phyloP scores from a whole-genome alignment of 495 filamentous ascomycete species.

The Neurospora intermedia region DNA sequence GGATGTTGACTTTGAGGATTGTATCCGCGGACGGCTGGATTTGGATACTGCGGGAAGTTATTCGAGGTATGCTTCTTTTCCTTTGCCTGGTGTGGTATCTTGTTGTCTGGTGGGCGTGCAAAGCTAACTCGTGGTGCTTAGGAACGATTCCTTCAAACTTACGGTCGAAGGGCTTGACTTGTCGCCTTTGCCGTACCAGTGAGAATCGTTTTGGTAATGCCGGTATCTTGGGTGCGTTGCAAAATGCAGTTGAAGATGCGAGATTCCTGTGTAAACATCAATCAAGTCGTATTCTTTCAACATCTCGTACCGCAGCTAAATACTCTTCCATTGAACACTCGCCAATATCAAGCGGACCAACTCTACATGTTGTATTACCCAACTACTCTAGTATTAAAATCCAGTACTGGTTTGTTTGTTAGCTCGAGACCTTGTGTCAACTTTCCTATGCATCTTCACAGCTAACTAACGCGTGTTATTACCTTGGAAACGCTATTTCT shows the following conservation, averaged over 20 bases:
- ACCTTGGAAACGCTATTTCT: no score
- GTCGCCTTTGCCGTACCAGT: constrained; percentile 53
- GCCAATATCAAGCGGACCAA: background rate
- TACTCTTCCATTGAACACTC: background rate
- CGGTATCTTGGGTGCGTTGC: background rate
- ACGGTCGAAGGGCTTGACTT: constrained; percentile 64
- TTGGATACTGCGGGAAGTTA: constrained; percentile 70
- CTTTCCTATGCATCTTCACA: no score
- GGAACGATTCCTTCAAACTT: constrained; percentile 73
- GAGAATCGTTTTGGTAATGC: background rate
- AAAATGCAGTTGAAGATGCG: background rate
- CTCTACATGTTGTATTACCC: background rate
- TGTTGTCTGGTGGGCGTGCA: background rate
- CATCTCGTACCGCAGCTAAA: background rate
- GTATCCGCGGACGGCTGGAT: constrained; percentile 44
- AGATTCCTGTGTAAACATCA: background rate
- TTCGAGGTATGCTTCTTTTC: constrained; percentile 35
- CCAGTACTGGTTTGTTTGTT: no score
- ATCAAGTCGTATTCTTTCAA: background rate
- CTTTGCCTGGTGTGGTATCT: background rate
- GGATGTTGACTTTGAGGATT: constrained; percentile 43
- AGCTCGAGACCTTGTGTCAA: no score
- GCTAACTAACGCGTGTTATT: no score
- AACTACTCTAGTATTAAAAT: background rate
- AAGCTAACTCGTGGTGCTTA: constrained; percentile 4